Conservation (phyloP, 2,329 filamentous ascomycete species). For the Claviceps quebecensis region DNA sequence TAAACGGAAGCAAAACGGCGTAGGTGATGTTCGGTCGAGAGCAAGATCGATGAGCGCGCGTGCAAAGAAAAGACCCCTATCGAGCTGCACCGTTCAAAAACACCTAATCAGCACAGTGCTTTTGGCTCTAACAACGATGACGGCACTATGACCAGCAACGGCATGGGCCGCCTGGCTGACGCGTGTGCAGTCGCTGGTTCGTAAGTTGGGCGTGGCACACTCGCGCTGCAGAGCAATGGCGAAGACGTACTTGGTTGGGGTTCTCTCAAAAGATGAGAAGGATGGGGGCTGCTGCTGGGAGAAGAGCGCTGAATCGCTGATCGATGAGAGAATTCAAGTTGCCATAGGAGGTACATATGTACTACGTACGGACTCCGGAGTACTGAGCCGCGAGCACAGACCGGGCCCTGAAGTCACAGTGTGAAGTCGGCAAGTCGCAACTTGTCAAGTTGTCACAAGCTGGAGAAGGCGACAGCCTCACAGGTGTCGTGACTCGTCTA, state of each 20-base stretch:
- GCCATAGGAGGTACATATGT: too few species aligned
- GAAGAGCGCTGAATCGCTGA: too few species aligned
- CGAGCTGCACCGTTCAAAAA: not conserved
- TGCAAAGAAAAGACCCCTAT: not conserved
- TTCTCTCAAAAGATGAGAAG: too few species aligned
- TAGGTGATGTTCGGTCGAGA: not conserved
- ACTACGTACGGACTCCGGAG: too few species aligned
- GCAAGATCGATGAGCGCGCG: not conserved
- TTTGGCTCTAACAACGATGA: constrained; percentile 1
- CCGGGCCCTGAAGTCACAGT: too few species aligned
- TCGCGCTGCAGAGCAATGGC: not conserved
- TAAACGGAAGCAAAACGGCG: not conserved
- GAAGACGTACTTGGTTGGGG: not conserved
- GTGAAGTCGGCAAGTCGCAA: too few species aligned
- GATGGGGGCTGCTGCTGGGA: too few species aligned
- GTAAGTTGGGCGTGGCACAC: not conserved
- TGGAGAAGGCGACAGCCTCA: too few species aligned
- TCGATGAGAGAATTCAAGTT: too few species aligned
- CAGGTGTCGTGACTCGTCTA: too few species aligned
- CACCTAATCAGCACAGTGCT: not conserved
- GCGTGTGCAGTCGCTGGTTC: not conserved
- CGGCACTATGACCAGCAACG: not conserved
- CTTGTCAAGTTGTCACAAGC: too few species aligned
- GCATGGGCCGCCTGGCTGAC: not conserved
- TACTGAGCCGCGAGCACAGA: too few species aligned